These are phyloP conservation scores for Colletotrichum somersetense DNA, from an alignment of 2,329 filamentous ascomycete species.

Conservation along the genomic window DNA sequence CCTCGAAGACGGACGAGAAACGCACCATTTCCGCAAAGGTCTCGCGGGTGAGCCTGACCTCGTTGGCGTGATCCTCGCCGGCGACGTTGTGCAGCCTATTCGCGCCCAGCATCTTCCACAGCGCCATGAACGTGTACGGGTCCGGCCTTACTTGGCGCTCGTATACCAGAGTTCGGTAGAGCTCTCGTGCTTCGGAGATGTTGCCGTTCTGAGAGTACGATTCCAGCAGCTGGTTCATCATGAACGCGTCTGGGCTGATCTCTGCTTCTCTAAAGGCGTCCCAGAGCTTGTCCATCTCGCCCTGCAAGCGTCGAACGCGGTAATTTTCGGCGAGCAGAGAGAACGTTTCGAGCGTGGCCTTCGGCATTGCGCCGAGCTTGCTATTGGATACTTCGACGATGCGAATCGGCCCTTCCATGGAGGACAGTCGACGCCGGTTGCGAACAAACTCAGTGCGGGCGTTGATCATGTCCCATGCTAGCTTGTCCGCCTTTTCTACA, in stretches of 20 bases:
- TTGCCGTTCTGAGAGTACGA: slow-evolving; percentile 72
- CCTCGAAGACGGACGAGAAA: slow-evolving; percentile 59
- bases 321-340: slow-evolving; percentile 81
- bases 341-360: slow-evolving; percentile 83
- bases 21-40: slow-evolving; percentile 65
- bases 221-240: slow-evolving; percentile 83
- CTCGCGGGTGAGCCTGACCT: slow-evolving; percentile 53
- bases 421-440: slow-evolving; percentile 53
- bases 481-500: slow-evolving; percentile 71
- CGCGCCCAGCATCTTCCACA: slow-evolving; percentile 71
- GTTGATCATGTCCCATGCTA: slow-evolving; percentile 84
- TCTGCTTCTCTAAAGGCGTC: slow-evolving; percentile 72
- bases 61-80: slow-evolving; percentile 47
- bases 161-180: slow-evolving; percentile 67
- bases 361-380: slow-evolving; percentile 55
- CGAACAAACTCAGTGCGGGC: slow-evolving; percentile 74
- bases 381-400: slow-evolving; percentile 43
- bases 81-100: slow-evolving; percentile 60
- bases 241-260: slow-evolving; percentile 77
- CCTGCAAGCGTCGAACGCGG: slow-evolving; percentile 69
- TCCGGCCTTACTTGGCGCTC: slow-evolving; percentile 69
- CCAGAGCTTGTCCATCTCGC: slow-evolving; percentile 71
- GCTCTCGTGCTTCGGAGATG: slow-evolving; percentile 64
- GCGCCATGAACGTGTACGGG: slow-evolving; percentile 75
- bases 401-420: slow-evolving; percentile 46